Evolutionary conservation across 1,284 basidiomycete species (phyloP), one percentile per base, ranked within the genome.

Genomic region (Pascua sp.): DNA sequence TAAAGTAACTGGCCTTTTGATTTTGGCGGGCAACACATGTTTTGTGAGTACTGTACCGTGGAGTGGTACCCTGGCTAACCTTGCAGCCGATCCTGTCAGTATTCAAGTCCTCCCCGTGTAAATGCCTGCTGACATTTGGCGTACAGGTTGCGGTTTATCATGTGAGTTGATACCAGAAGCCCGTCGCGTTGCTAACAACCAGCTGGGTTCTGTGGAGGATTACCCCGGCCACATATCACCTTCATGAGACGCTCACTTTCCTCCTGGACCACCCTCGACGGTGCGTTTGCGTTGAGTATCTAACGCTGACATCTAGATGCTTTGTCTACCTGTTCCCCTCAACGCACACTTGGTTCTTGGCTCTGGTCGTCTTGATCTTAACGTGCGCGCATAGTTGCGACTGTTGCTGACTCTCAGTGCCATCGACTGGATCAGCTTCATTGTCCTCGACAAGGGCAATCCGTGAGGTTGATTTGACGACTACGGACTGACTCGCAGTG

Each of bases 281-380:
- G 62, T 32, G 24, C 24, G 24, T 32, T 32, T 32, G 24, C 24
- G 24, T 32, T 4, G 7, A 32, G 24, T 32, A 7, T 32, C 3
- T 4, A 7, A 7, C 7, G 24, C 24, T 32, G 24, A 32, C 24
- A 32, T 32, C 24, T 32, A 32, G 24, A 7, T 92, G 95, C 78
- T 98, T 91, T 71, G 86, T 95, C 44, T 94, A 96, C 73, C 83
- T 98, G 8, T 98, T 98, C 69, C 95, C 95, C 0, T 87, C 91
- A 0, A 90, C 92, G 64, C 93, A 98, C 72, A 98, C 94, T 2
- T 95, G 92, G 91, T 91, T 94, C 67, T 83, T 97, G 13, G 63
- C 91, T 0, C 82, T 84, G 24, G 71, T 78, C 3, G 86, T 96
- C 45, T 44, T 88, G 10, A 69, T 80, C 5, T 80, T 97, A 39